Percentiles rank a stretch among this genome's conserved stretches.
Evolutionary conservation across 257 asterid species (phyloP).

Genomic region (Fraxinus americana): DNA sequence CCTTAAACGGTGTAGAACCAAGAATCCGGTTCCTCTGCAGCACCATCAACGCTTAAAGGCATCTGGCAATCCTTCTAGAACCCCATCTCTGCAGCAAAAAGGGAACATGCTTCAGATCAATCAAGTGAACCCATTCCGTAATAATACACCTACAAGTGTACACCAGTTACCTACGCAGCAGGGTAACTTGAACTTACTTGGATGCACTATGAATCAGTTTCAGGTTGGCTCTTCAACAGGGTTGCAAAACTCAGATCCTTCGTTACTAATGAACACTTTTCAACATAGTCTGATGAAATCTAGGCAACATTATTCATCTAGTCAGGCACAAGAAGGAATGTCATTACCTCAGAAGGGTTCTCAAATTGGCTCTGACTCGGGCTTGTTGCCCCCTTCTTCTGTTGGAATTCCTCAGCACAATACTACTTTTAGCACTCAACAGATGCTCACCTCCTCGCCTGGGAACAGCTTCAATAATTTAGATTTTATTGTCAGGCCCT

Average conservation of each 20-base stretch:
- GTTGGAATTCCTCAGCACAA: conserved; percentile 27
- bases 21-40: conserved; percentile 12
- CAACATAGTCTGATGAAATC: conserved; percentile 25
- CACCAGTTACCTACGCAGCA: conserved; percentile 28
- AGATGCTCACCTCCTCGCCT: conserved; percentile 11
- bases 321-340: conserved; percentile 23
- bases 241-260: conserved; percentile 14
- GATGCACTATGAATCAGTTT: conserved; percentile 21
- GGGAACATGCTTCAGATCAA: conserved; percentile 22
- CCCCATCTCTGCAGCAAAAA: conserved; percentile 36
- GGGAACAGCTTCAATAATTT: conserved; percentile 24
- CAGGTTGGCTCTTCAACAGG: conserved; percentile 33
- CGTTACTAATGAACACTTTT: conserved; percentile 15
- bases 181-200: conserved; percentile 18
- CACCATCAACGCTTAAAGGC: conserved; percentile 32
- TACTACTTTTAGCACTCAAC: conserved; percentile 20
- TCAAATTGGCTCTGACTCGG: conserved; percentile 26
- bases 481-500: conserved; percentile 27
- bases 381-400: conserved; percentile 26
- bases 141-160: conserved; percentile 15
- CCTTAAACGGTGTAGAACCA: not conserved
- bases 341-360: conserved; percentile 17
- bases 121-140: not conserved
- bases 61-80: conserved; percentile 22
- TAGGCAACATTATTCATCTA: conserved; percentile 16